Evolutionary conservation across 345 rosid genomes (phyloP), one percentile per base, ranked within the genome.

Genomic region (Durio zibethinus): DNA sequence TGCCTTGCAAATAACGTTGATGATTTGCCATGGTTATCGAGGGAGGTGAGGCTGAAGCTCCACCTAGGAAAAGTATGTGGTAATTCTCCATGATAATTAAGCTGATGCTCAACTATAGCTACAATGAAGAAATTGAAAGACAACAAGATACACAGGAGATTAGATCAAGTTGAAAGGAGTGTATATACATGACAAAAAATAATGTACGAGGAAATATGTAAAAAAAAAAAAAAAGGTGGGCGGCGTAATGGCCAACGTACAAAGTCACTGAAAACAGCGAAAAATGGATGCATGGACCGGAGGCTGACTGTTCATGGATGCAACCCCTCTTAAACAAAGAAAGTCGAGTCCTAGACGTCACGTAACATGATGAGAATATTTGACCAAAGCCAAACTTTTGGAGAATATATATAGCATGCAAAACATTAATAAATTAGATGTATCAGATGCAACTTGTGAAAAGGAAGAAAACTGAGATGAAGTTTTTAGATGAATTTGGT

Each of bases 181-280:
- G 21, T 48, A 9, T 47, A 47, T 47, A 48, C 48, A 45, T 11
- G 10, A 29, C 7, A 5, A 38, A 67, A 67, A 33, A 68, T 33
- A 42, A 5, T 3, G 5, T 0, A 16, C 3, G 33, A 7, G 35
- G 4, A 25, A 1, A 53, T 15, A 62, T 1, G 4, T 33, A 4
- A 0, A 27, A 7, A 2, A 21, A 18, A 14, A 59, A 52, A 73
- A 80, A 81, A 75, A 31, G 77, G 76, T 81, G 67, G 89, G 82
- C 86, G 80, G 86, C 85, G 21, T 10, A 75, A 45, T 77, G 80
- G 83, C 36, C 79, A 61, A 62, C 77, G 72, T 56, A 69, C 52
- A 40, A 21, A 23, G 74, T 72, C 77, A 74, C 72, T 59, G 16
- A 60, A 33, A 45, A 52, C 77, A 54, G 71, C 36, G 35, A 61